Evolutionary conservation across 2,329 filamentous ascomycete genomes (phyloP).

Genomic region (Neurospora crassa): DNA sequence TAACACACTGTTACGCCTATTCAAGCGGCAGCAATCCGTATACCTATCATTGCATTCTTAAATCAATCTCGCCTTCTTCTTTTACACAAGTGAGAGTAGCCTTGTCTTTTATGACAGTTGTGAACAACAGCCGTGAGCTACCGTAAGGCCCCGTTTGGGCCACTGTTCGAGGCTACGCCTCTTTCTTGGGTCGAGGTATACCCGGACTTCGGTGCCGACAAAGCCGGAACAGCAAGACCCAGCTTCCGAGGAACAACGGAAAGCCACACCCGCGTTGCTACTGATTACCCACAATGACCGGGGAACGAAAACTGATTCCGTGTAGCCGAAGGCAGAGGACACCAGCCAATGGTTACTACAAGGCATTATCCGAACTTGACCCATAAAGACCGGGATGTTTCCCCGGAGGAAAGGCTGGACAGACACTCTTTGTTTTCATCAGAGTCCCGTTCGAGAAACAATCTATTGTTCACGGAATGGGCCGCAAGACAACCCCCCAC

Average conservation of each 20-base stretch:
- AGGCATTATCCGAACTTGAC: not conserved
- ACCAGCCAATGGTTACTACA: not conserved
- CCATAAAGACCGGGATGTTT: not conserved
- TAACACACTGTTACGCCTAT: not conserved
- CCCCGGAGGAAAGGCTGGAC: not conserved
- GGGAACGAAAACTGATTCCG: not conserved
- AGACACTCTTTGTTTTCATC: not conserved
- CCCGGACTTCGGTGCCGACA: not conserved
- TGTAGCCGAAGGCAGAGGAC: not conserved
- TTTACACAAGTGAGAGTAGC: not conserved
- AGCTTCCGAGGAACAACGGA: not conserved
- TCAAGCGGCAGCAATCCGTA: not conserved
- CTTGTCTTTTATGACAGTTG: not conserved
- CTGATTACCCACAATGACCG: not conserved
- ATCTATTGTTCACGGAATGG: not conserved
- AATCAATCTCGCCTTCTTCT: not conserved
- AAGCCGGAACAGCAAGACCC: not conserved
- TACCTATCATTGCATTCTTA: not conserved
- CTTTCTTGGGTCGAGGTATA: not conserved
- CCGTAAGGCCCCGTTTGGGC: not conserved
- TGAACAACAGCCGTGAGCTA: not conserved
- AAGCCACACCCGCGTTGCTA: not conserved
- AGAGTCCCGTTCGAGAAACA: not conserved
- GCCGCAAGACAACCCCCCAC: not conserved
- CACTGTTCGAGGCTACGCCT: not conserved